Evolutionary conservation across 345 rosid genomes (phyloP).

Genomic region (Arabis hirsuta): DNA sequence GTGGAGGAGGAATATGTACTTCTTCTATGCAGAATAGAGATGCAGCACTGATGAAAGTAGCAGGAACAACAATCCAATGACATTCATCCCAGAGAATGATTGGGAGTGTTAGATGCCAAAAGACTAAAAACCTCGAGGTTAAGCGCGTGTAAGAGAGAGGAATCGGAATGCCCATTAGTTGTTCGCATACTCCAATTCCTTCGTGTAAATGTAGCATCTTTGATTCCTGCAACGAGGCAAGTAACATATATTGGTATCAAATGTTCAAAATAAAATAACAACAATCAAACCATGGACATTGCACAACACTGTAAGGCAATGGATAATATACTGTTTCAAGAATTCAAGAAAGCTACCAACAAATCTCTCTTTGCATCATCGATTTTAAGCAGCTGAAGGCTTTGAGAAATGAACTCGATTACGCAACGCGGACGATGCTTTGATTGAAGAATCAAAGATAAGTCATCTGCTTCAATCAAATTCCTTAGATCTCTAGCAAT

Average conservation of each 20-base stretch:
- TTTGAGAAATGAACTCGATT: constrained; percentile 79
- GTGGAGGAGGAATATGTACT: constrained; percentile 36
- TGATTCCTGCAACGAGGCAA: constrained; percentile 56
- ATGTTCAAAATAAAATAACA: neutral
- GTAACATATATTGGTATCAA: neutral
- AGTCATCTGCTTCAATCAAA: constrained; percentile 78
- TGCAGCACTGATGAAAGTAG: constrained; percentile 93
- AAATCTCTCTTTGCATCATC: constrained; percentile 62
- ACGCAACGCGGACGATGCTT: constrained; percentile 85
- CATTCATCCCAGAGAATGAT: constrained; percentile 96
- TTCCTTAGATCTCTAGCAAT: constrained; percentile 60
- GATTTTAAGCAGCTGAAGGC: constrained; percentile 60
- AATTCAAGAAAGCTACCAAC: constrained; percentile 57
- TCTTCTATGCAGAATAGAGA: constrained; percentile 97
- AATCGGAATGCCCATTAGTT: constrained; percentile 80
- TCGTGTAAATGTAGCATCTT: constrained; percentile 74
- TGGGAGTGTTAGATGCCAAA: constrained; percentile 94
- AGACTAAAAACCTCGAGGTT: constrained; percentile 92
- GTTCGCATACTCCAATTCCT: constrained; percentile 86
- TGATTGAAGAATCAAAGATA: constrained; percentile 66
- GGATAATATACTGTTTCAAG: neutral
- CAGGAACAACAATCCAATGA: constrained; percentile 96
- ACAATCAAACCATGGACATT: neutral
- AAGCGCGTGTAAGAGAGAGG: constrained; percentile 92
- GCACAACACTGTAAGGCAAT: neutral